These are phyloP conservation scores for Phoma sp. DNA, from an alignment of 2,329 filamentous ascomycete species.

Conservation along the genomic window DNA sequence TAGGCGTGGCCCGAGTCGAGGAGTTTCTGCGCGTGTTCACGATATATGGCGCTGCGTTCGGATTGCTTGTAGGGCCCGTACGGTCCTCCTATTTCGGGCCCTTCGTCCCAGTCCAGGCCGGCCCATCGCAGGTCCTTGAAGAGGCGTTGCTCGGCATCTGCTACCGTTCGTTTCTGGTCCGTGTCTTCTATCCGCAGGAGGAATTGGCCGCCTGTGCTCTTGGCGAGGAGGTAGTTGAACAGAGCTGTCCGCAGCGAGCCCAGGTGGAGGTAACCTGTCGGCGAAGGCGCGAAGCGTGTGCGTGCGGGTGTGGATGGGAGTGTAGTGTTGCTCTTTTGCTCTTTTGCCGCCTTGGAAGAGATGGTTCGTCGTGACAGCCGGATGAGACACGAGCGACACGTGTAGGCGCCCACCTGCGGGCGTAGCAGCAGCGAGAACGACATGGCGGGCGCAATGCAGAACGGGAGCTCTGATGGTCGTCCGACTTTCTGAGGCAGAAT, in stretches of 20 bases:
- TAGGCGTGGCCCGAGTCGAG: constrained; percentile 78
- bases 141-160: constrained; percentile 77
- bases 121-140: constrained; percentile 86
- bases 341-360: constrained; percentile 19
- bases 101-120: constrained; percentile 91
- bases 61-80: constrained; percentile 91
- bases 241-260: constrained; percentile 90
- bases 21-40: constrained; percentile 70
- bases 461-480: neutral
- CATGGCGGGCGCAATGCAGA: constrained; percentile 23
- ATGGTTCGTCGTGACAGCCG: constrained; percentile 22
- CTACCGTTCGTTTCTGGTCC: constrained; percentile 83
- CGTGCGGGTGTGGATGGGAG: constrained; percentile 51
- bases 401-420: constrained; percentile 32
- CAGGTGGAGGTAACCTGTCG: constrained; percentile 90
- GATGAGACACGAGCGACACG: constrained; percentile 38
- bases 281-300: constrained; percentile 93
- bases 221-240: constrained; percentile 94
- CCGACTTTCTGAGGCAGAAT: constrained; percentile 25
- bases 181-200: constrained; percentile 93
- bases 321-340: constrained; percentile 16
- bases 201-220: constrained; percentile 86
- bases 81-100: constrained; percentile 79
- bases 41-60: constrained; percentile 76
- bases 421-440: constrained; percentile 26